These are phyloP conservation scores for Pseudevernia furfuracea DNA, from an alignment of 495 filamentous ascomycete species.

Conservation along the genomic window DNA sequence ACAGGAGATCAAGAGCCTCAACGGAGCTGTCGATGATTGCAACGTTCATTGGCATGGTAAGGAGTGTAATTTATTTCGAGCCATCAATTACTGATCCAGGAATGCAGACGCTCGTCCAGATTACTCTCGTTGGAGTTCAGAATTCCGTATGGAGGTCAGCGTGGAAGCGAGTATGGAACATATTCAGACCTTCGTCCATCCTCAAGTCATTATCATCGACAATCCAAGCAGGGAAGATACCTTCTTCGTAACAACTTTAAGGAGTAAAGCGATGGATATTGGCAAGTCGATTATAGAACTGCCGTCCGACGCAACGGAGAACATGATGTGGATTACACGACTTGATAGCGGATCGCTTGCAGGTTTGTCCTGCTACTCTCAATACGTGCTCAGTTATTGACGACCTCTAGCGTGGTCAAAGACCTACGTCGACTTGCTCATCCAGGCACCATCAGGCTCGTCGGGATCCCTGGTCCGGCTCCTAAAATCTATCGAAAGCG, in stretches of 20 bases:
- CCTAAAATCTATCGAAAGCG: slow-evolving; percentile 59
- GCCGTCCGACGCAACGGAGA: slow-evolving; percentile 49
- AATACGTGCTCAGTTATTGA: slow-evolving; percentile 17
- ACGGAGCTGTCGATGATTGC: slow-evolving; percentile 40
- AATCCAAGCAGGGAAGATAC: slow-evolving; percentile 36
- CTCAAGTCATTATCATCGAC: slow-evolving; percentile 46
- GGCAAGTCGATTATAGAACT: slow-evolving; percentile 56
- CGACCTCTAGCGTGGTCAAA: slow-evolving; percentile 60
- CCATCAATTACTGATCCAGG: slow-evolving; percentile 18
- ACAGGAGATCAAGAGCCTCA: slow-evolving; percentile 43
- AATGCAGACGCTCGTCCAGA: slow-evolving; percentile 44
- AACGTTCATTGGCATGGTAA: slow-evolving; percentile 49
- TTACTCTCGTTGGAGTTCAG: slow-evolving; percentile 40
- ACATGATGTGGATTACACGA: slow-evolving; percentile 66
- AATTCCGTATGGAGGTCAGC: slow-evolving; percentile 45
- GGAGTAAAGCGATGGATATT: slow-evolving; percentile 36
- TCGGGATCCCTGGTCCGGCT: slow-evolving; percentile 67
- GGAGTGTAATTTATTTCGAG: not conserved
- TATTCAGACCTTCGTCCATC: slow-evolving; percentile 41
- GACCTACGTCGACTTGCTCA: slow-evolving; percentile 63
- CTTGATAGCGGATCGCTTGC: slow-evolving; percentile 63
- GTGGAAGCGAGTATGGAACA: slow-evolving; percentile 37
- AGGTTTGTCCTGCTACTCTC: slow-evolving; percentile 38
- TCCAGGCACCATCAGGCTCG: slow-evolving; percentile 60
- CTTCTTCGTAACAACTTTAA: slow-evolving; percentile 49